Percentiles rank a stretch among this genome's conserved stretches.
These are phyloP conservation scores for Mortierella sp. DNA, from an alignment of 371 early-diverging fungal genomes.

Conservation along the genomic window DNA sequence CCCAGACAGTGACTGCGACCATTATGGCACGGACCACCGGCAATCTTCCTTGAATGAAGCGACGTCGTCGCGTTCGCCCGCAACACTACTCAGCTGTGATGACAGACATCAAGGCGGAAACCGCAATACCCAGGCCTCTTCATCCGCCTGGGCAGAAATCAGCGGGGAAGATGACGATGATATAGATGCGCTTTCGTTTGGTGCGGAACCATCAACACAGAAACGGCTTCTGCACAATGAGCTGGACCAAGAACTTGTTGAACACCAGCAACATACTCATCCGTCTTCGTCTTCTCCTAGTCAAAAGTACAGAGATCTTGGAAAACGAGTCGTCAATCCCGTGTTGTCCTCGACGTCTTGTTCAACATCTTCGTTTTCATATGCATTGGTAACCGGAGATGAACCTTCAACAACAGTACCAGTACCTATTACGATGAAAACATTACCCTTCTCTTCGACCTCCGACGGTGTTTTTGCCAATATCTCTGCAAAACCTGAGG, in stretches of 20 bases:
- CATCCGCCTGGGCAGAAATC: no score
- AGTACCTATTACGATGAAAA: no score
- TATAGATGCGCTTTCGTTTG: no score
- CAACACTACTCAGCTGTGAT: no score
- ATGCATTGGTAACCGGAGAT: background rate
- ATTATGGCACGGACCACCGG: background rate
- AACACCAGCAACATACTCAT: no score
- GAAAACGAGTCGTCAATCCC: no score
- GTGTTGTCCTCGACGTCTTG: no score
- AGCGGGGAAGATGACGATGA: no score
- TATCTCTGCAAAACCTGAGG: constrained; percentile 67
- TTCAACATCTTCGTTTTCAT: constrained; percentile 5
- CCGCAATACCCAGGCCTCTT: no score
- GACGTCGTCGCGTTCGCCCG: background rate
- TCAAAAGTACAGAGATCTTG: no score
- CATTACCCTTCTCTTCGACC: background rate
- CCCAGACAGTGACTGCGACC: background rate
- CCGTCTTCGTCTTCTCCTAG: background rate
- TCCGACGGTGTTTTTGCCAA: constrained; percentile 67
- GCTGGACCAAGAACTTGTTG: background rate
- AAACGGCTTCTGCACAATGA: background rate
- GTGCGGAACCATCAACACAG: background rate
- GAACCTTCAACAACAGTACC: background rate
- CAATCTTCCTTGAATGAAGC: no score
- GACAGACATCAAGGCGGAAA: no score